phyloP scores from a whole-genome alignment of 2,329 filamentous ascomycete genomes.

The Neonectria hederae region DNA sequence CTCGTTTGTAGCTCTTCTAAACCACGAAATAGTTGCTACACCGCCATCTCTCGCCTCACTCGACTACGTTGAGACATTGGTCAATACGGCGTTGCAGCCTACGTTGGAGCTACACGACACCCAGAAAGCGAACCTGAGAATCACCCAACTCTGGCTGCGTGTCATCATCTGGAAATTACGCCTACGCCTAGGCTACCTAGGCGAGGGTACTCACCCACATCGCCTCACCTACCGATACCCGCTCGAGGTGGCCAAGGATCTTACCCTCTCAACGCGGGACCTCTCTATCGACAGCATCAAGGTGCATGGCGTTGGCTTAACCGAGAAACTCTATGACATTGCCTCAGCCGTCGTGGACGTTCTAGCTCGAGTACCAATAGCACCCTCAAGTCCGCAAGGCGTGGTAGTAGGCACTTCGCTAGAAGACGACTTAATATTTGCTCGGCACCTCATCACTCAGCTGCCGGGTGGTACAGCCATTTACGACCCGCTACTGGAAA shows the following conservation, averaged over 20 bases:
- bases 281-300: constrained; percentile 51
- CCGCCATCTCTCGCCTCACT: constrained; percentile 46
- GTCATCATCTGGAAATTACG: constrained; percentile 58
- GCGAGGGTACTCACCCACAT: constrained; percentile 43
- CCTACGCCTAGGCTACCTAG: constrained; percentile 53
- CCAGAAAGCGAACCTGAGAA: constrained; percentile 55
- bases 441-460: constrained; percentile 49
- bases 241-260: constrained; percentile 52
- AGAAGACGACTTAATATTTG: constrained; percentile 51
- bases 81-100: constrained; percentile 50
- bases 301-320: constrained; percentile 57
- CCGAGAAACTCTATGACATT: constrained; percentile 58
- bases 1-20: constrained; percentile 53
- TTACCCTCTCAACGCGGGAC: constrained; percentile 51
- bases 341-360: constrained; percentile 57
- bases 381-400: constrained; percentile 39
- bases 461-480: constrained; percentile 51
- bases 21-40: constrained; percentile 48
- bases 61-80: constrained; percentile 48
- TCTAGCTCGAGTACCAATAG: constrained; percentile 52
- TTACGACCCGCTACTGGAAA: constrained; percentile 52
- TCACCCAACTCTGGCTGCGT: constrained; percentile 57
- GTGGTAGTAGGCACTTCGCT: constrained; percentile 41
- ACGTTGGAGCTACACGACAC: constrained; percentile 50
- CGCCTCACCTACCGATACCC: constrained; percentile 56